These are phyloP conservation scores for Pseudocercospora crystallina DNA, from an alignment of 2,329 filamentous ascomycete species.

Conservation along the genomic window DNA sequence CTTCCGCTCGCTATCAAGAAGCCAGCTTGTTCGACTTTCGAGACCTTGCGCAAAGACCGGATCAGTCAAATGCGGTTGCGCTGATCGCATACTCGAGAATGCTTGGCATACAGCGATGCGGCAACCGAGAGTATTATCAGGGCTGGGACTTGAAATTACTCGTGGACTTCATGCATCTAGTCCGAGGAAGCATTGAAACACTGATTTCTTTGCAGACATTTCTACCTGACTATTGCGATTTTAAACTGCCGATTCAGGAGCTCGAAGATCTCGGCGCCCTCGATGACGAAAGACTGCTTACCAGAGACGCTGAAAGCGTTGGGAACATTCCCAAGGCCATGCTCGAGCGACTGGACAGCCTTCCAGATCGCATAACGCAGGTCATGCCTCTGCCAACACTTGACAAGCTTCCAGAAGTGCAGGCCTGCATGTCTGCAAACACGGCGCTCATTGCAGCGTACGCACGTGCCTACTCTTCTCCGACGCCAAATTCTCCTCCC, in stretches of 20 bases:
- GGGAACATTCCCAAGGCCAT: constrained; percentile 7
- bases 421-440: constrained; percentile 10
- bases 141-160: constrained; percentile 1
- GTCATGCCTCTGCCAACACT: not conserved
- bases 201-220: constrained; percentile 12
- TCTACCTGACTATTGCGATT: constrained; percentile 12
- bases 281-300: constrained; percentile 4
- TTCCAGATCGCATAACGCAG: not conserved
- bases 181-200: constrained; percentile 8
- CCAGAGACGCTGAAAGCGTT: not conserved
- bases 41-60: constrained; percentile 9
- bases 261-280: constrained; percentile 6
- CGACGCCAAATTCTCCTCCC: not conserved
- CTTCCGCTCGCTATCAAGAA: constrained; percentile 9
- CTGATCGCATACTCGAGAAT: constrained; percentile 14
- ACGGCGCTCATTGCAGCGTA: constrained; percentile 12
- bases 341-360: constrained; percentile 2
- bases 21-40: constrained; percentile 13
- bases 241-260: constrained; percentile 10
- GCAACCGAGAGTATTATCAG: constrained; percentile 3
- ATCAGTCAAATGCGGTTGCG: constrained; percentile 12
- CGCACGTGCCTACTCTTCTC: constrained; percentile 9
- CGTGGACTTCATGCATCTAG: constrained; percentile 11
- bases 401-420: constrained; percentile 1
- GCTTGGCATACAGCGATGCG: constrained; percentile 11